Evolutionary conservation across 805 yeast genomes (phyloP).

Genomic region (Hanseniaspora meyeri): DNA sequence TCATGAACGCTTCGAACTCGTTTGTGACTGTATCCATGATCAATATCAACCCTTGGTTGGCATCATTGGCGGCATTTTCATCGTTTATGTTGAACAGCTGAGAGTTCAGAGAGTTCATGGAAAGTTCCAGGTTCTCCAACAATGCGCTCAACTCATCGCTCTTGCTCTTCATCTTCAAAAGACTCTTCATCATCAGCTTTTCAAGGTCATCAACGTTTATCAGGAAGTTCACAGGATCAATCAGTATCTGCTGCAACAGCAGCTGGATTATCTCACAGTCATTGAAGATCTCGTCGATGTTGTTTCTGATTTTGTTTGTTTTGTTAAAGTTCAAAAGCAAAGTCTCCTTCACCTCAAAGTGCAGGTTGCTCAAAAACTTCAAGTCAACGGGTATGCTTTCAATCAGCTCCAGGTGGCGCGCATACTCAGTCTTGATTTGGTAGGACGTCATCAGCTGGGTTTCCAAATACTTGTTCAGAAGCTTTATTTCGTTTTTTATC

Average conservation of each 20-base stretch:
- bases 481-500: conserved; percentile 56
- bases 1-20: conserved; percentile 62
- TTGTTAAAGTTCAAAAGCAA: conserved; percentile 37
- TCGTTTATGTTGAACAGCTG: background rate
- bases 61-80: background rate
- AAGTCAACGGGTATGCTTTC: conserved; percentile 65
- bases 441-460: conserved; percentile 64
- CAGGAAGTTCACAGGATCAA: conserved; percentile 17
- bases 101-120: conserved; percentile 9
- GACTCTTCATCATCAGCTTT: conserved; percentile 7
- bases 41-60: conserved; percentile 32
- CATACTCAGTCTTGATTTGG: conserved; percentile 46
- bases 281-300: conserved; percentile 29
- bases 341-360: conserved; percentile 55
- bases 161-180: conserved; percentile 7
- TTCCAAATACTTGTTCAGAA: conserved; percentile 58
- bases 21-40: conserved; percentile 52
- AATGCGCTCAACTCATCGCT: conserved; percentile 4
- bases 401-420: conserved; percentile 52
- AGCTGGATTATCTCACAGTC: conserved; percentile 45
- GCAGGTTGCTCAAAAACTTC: conserved; percentile 46
- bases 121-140: conserved; percentile 1
- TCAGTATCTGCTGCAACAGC: conserved; percentile 37
- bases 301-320: conserved; percentile 34
- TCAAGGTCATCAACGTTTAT: conserved; percentile 9